Evolutionary conservation across 441 rosid species (phyloP).

Genomic region (Lepidium campestre): DNA sequence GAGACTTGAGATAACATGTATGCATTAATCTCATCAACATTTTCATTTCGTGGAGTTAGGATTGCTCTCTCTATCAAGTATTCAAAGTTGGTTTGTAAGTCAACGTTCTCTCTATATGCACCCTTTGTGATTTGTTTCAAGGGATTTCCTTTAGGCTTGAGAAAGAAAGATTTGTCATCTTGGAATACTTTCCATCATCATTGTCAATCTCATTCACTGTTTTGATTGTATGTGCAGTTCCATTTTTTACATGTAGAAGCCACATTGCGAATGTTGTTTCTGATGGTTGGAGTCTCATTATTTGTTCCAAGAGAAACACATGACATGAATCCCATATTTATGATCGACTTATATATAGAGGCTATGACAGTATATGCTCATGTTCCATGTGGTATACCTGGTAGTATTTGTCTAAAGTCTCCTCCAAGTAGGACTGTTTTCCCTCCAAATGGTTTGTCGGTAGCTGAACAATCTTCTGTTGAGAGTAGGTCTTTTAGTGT

Average conservation of each 20-base stretch:
- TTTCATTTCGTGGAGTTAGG: neutral
- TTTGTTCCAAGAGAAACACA: neutral
- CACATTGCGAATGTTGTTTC: neutral
- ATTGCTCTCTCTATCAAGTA: neutral
- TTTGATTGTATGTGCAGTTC: neutral
- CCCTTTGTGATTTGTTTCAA: neutral
- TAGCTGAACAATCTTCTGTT: no score
- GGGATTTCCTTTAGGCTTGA: neutral
- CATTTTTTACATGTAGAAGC: neutral
- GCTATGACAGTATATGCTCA: no score
- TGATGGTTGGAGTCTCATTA: neutral
- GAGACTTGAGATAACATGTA: neutral
- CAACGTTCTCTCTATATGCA: neutral
- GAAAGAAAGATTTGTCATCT: neutral
- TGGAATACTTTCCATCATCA: neutral
- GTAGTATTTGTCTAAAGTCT: neutral
- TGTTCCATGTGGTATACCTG: neutral
- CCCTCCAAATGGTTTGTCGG: no score
- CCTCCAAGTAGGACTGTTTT: no score
- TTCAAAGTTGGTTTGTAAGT: no score
- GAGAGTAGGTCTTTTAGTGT: neutral
- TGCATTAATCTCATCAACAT: neutral
- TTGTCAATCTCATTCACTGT: no score
- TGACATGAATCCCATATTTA: neutral
- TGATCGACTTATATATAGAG: no score